Evolutionary conservation across 441 rosid species (phyloP), one percentile per base, ranked within the genome.

Genomic region (Populus tomentosa): DNA sequence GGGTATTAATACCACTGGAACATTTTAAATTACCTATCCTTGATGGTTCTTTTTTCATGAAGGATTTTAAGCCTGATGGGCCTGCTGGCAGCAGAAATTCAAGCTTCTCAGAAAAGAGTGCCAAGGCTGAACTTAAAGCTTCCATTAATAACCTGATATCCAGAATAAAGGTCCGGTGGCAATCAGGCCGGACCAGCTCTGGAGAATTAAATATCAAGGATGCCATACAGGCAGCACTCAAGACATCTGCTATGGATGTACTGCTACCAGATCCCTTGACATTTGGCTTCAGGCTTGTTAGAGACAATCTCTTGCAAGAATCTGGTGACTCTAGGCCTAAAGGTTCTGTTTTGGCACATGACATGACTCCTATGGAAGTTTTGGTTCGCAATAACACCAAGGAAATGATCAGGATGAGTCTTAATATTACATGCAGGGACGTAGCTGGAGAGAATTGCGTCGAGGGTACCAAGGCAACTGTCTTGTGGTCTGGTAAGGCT

Each of bases 261-360:
- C 84, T 96, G 82, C 87, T 96, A 69, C 98, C 98, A 46, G 99
- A 96, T 87, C 99, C 99, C 30, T 84, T 96, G 82, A 94, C 98
- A 36, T 94, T 91, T 75, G 92, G 94, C 82, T 96, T 96, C 86
- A 86, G 91, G 84, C 90, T 96, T 79, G 87, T 84, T 76, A 88
- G 90, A 87, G 79, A 77, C 46, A 82, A 70, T 80, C 59, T 72
- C 24, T 79, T 82, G 21, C 70, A 14, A 72, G 89, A 86, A 74
- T 38, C 82, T 36, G 75, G 76, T 59, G 69, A 33, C 36, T 75
- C 78, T 38, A 65, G 67, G 30, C 74, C 88, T 50, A 87, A 86
- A 76, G 90, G 89, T 76, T 83, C 87, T 71, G 92, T 94, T 61
- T 42, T 86, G 77, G 93, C 94, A 28, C 92, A 90, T 83, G 94